These are phyloP conservation scores for Metarhizium sp. DNA, from an alignment of 2,329 filamentous ascomycete species.

Conservation along the genomic window DNA sequence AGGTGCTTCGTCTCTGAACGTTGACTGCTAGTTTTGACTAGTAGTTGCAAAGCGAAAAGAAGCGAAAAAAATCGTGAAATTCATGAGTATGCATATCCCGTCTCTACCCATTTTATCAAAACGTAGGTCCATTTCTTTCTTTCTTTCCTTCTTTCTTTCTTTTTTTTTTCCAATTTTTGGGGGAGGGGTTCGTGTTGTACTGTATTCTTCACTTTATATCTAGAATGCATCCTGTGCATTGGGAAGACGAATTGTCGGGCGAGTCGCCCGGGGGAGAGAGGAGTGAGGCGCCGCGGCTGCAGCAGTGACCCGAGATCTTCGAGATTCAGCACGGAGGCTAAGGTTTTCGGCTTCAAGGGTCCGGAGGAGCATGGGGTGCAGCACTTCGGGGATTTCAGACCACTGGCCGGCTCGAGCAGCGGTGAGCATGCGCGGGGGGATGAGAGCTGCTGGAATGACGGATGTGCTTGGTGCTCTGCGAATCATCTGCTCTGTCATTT, in stretches of 20 bases:
- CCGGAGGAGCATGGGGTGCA: slow-evolving; percentile 42
- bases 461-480: slow-evolving; percentile 16
- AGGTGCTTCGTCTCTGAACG: not conserved
- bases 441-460: slow-evolving; percentile 25
- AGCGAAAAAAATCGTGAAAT: not conserved
- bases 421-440: slow-evolving; percentile 42
- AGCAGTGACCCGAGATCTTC: not conserved
- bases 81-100: slow-evolving; percentile 2
- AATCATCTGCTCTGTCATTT: slow-evolving; percentile 28
- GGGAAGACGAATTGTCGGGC: slow-evolving; percentile 6
- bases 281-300: not conserved
- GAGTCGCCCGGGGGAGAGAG: not conserved
- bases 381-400: slow-evolving; percentile 46
- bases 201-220: not conserved
- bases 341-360: slow-evolving; percentile 31
- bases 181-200: not conserved
- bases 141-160: not conserved
- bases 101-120: not conserved
- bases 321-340: slow-evolving; percentile 1
- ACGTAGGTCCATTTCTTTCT: not conserved
- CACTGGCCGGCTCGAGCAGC: slow-evolving; percentile 48
- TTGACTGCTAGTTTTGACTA: not conserved
- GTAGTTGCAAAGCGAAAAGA: not conserved
- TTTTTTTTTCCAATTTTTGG: not conserved
- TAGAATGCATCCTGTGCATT: slow-evolving; percentile 7